Evolutionary conservation across 495 filamentous ascomycete genomes (phyloP).

Genomic region (Hypoxylon perforatum): DNA sequence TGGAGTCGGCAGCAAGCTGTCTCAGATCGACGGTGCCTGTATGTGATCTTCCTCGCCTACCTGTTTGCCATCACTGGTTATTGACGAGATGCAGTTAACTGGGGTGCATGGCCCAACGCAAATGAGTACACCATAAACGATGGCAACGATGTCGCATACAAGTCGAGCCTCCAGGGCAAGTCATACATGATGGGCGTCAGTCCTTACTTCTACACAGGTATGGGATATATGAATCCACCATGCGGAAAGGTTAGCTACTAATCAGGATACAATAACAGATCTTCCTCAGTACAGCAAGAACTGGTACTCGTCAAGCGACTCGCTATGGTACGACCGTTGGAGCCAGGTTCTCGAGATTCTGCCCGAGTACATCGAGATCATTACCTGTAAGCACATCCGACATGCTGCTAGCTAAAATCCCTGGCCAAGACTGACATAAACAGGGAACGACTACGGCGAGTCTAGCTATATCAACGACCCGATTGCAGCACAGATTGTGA

Average conservation of each 20-base stretch:
- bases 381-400: conserved; percentile 45
- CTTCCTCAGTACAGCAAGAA: conserved; percentile 77
- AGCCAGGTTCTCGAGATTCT: conserved; percentile 70
- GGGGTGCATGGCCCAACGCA: conserved; percentile 78
- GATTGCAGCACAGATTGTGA: conserved; percentile 58
- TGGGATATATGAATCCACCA: conserved; percentile 24
- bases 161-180: conserved; percentile 61
- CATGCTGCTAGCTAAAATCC: conserved; percentile 31
- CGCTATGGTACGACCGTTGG: conserved; percentile 81
- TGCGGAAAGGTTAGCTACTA: not conserved
- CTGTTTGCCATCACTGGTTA: not conserved
- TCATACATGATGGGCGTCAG: conserved; percentile 84
- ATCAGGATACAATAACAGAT: conserved; percentile 54
- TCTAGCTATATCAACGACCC: conserved; percentile 77
- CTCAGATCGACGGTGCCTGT: conserved; percentile 69
- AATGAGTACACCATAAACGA: conserved; percentile 65
- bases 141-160: conserved; percentile 65
- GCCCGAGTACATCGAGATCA: conserved; percentile 73
- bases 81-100: conserved; percentile 58
- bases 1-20: conserved; percentile 56
- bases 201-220: conserved; percentile 76
- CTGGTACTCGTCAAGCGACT: conserved; percentile 77
- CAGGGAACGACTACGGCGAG: conserved; percentile 84
- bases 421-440: conserved; percentile 37
- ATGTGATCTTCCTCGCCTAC: conserved; percentile 15